phyloP scores from a whole-genome alignment of 768 basidiomycete species.

The Termitomyces sp. region DNA sequence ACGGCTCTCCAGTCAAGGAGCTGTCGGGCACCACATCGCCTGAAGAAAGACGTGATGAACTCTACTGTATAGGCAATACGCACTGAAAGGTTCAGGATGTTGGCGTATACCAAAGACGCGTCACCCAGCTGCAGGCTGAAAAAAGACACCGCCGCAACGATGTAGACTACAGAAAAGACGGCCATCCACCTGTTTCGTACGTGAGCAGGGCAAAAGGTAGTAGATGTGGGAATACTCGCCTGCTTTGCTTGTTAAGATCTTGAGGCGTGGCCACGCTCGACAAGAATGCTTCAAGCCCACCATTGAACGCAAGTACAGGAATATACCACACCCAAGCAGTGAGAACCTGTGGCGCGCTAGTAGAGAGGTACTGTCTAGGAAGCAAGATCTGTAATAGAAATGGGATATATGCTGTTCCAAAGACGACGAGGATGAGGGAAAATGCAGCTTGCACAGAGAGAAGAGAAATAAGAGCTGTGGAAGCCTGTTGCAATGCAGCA shows the following conservation, averaged over 20 bases:
- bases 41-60: slow-evolving; percentile 10
- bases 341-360: slow-evolving; percentile 79
- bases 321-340: slow-evolving; percentile 84
- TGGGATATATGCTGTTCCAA: slow-evolving; percentile 74
- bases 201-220: background rate
- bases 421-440: slow-evolving; percentile 66
- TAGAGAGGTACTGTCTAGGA: slow-evolving; percentile 62
- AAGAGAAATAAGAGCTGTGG: slow-evolving; percentile 51
- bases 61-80: slow-evolving; percentile 49
- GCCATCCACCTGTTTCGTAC: slow-evolving; percentile 63
- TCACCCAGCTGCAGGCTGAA: slow-evolving; percentile 56
- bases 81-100: slow-evolving; percentile 61
- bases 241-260: slow-evolving; percentile 69
- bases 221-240: slow-evolving; percentile 28
- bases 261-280: slow-evolving; percentile 67
- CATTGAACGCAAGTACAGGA: slow-evolving; percentile 87
- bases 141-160: slow-evolving; percentile 44
- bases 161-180: slow-evolving; percentile 68
- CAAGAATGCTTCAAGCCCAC: slow-evolving; percentile 88
- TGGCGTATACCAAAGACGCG: slow-evolving; percentile 70
- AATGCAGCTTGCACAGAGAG: slow-evolving; percentile 65
- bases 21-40: slow-evolving; percentile 22
- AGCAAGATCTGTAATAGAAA: slow-evolving; percentile 68
- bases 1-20: slow-evolving; percentile 9
- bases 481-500: slow-evolving; percentile 35